A percentile compares a stretch with the other conserved stretches of the same genome.
phyloP scores from a whole-genome alignment of 495 filamentous ascomycete genomes.

The Talaromyces stipitatus region DNA sequence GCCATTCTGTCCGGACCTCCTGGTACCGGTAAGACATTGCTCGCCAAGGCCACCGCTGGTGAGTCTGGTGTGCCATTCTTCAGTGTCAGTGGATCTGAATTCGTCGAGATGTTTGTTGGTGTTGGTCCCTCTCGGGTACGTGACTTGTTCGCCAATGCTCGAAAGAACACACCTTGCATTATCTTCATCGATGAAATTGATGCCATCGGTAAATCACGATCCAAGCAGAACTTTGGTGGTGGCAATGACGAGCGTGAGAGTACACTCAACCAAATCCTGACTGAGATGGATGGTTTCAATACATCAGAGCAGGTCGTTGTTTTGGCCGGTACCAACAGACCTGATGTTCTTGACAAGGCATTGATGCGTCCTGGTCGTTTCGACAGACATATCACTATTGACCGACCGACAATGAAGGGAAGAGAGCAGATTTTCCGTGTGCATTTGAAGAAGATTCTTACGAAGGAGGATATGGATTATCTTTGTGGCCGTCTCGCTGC shows the following conservation, averaged over 20 bases:
- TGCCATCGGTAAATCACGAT: constrained; percentile 86
- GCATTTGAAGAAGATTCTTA: constrained; percentile 87
- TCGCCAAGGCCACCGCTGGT: constrained; percentile 95
- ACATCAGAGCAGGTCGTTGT: constrained; percentile 96
- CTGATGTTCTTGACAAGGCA: constrained; percentile 90
- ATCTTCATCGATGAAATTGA: constrained; percentile 99
- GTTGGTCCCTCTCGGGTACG: constrained; percentile 92
- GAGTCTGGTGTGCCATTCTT: constrained; percentile 98
- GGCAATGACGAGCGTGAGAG: constrained; percentile 96
- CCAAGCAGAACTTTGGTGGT: constrained; percentile 67
- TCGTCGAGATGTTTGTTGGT: constrained; percentile 99
- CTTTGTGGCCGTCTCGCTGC: constrained; percentile 81
- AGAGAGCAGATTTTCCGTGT: constrained; percentile 94
- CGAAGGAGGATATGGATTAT: constrained; percentile 78
- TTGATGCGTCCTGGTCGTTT: constrained; percentile 95
- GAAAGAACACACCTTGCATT: constrained; percentile 95
- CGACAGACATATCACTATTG: constrained; percentile 90
- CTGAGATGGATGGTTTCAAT: constrained; percentile 99
- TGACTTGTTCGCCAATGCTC: constrained; percentile 88
- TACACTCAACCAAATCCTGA: constrained; percentile 95
- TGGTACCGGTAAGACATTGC: constrained; percentile 94
- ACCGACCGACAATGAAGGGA: constrained; percentile 92
- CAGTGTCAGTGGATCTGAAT: constrained; percentile 96
- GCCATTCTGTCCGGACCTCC: constrained; percentile 94
- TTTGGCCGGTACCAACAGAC: constrained; percentile 92